A percentile compares a stretch with the other conserved stretches of the same genome.
Conservation (phyloP, 2,329 filamentous ascomycete species). For the Cytospora paraplurivora region DNA sequence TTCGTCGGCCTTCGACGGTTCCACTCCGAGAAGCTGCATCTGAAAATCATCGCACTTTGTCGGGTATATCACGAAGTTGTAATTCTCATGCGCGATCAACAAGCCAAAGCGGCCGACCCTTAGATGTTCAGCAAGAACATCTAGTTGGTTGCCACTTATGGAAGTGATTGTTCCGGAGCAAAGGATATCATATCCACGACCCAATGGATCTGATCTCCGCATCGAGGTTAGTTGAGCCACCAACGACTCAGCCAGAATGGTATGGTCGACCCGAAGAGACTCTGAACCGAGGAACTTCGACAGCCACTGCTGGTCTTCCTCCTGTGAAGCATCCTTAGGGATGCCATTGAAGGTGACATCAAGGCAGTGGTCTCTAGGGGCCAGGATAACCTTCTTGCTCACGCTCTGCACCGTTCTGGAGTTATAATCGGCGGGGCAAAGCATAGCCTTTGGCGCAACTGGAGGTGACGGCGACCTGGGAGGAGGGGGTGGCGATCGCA, state of each 20-base stretch:
- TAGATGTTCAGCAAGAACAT: constrained; percentile 39
- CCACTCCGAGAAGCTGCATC: constrained; percentile 28
- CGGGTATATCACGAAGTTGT: constrained; percentile 46
- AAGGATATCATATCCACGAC: constrained; percentile 23
- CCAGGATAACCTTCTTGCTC: constrained; percentile 33
- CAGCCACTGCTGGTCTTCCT: constrained; percentile 31
- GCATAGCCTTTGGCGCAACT: constrained; percentile 20
- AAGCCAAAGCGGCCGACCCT: constrained; percentile 41
- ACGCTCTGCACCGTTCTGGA: constrained; percentile 27
- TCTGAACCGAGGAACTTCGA: constrained; percentile 32
- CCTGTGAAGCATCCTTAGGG: constrained; percentile 26
- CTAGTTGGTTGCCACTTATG: neutral
- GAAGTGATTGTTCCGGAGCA: constrained; percentile 34
- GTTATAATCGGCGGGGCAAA: constrained; percentile 20
- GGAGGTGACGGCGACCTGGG: constrained; percentile 13
- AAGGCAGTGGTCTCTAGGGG: constrained; percentile 23
- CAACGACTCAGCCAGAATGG: constrained; percentile 35
- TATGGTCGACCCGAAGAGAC: constrained; percentile 36
- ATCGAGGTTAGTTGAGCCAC: constrained; percentile 24
- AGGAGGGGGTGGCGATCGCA: constrained; percentile 15
- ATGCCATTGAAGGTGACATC: constrained; percentile 34
- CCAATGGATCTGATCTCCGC: constrained; percentile 22
- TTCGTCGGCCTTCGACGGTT: constrained; percentile 23
- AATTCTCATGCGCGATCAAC: constrained; percentile 37
- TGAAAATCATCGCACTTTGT: constrained; percentile 41